Evolutionary conservation across 192 early-diverging fungal species (phyloP), one percentile per base, ranked within the genome.

Genomic region (Entrophospora sp.): DNA sequence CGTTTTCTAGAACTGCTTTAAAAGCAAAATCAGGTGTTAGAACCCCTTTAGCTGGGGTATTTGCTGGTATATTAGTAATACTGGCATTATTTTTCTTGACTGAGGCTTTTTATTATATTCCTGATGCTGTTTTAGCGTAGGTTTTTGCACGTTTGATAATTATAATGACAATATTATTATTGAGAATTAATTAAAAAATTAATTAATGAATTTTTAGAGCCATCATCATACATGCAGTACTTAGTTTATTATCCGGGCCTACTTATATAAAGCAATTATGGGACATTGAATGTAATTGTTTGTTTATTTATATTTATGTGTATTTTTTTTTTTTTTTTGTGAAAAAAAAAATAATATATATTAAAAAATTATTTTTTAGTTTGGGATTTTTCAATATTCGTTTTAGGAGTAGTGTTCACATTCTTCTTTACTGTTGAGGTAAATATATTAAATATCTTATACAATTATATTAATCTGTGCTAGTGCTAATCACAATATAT

Each of bases 1-100:
- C 92, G 7, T 96, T 98, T 79, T 93, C 92, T 12, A 88, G 95
- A 43, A 89, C 90, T 0, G 93, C 94, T 45, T 85, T 98, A 73
- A 95, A 93, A 77, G 81, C 90, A 66, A 83, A 87, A 69, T 91
- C 92, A 10, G 95, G 95, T 16, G 88, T 89, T 30, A 78, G 86
- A 40, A 87, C 91, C 6, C 93, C 93, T 5, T 70, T 91, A 20
- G 86, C 89, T 18, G 87, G 86, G 32, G 71, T 92, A 55, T 79
- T 93, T 75, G 90, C 90, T 16, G 90, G 83, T 30, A 66, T 77
- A 6, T 80, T 93, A 13, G 92, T 97, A 18, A 73, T 97, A 2
- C 69, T 97, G 30, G 85, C 89, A 30, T 75, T 97, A 32, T 93
- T 84, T 72, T 76, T 82, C 30, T 79, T 95, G 59, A 92, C 93